Base-by-base conservation (phyloP, 1,139 yeast species). In the Meyerozyma athensensis region DNA sequence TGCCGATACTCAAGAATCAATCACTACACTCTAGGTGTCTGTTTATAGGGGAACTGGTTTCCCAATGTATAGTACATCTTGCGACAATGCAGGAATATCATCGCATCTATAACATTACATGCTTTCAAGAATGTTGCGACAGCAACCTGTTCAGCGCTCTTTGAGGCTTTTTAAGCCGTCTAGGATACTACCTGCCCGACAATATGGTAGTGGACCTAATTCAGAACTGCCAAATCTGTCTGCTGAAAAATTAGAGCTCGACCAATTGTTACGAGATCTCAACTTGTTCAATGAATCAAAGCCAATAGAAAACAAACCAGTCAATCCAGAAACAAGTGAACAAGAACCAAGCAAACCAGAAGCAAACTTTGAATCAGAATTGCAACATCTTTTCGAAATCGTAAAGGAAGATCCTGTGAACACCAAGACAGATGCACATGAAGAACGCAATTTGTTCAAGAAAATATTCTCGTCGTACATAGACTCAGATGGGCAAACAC, bases 401-500 rank as follows among this genome's bases (percentile, higher is more conserved):
- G 26, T 20, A 4, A 14, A 32, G 19, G 19, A 19, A 19, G 34
- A 21, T 4, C 26, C 12, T 3, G 23, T 6, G n/a, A 9, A 8
- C 10, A 16, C 8, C 36, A 23, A 33, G 19, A 18, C 26, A 22
- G 18, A 37, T 49, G 20, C 43, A 52, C 14, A 49, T 19, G 55
- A 54, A 35, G 64, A 58, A 37, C 51, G 50, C 34, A 48, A 46
- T 35, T 41, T 57, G 31, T 58, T 59, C 41, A 53, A 47, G 38
- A 51, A 56, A 31, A 53, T 59, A 21, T 58, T 59, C 40, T 51
- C 53, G 19, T 47, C 57, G 10, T 56, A 55, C 7, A 28, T 28
- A 7, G 20, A 16, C 2, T 3, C 32, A n/a, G n/a, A n/a, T n/a
- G n/a, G n/a, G n/a, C n/a, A 8, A 5, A 38, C 12, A 39, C 49